Base-by-base conservation (phyloP, 148 eudicot genomes). In the Selenicereus undatus region DNA sequence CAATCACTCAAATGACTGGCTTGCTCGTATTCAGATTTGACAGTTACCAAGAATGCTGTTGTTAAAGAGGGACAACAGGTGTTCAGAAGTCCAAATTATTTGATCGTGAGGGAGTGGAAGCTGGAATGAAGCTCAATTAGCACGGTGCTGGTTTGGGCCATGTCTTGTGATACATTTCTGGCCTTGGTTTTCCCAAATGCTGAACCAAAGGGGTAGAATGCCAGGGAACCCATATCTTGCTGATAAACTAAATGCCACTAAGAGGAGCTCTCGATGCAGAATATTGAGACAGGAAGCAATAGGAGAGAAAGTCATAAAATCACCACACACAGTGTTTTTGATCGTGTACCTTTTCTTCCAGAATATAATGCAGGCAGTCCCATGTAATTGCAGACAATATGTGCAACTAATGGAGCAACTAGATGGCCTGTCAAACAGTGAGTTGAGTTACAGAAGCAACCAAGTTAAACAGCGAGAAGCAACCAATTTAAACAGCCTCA, bases 311-410 rank as follows among this genome's bases (percentile, higher is more conserved):
- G 62, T 24, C 22, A 52, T n/a, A 48, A 48, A 48, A 73, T 71
- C 20, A 56, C 50, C 56, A 21, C 10, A 17, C 11, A 72, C 26
- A 4, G 13, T 39, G 1, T 51, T 78, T 78, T 36, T 17, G 30
- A 13, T 79, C 24, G 79, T 82, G 54, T 88, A 93, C 98, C 93
- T 87, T 87, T 87, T 73, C 87, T 85, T 26, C 79, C 83, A 42
- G 93, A 91, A 87, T 86, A 91, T 35, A 93, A 52, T 20, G 81
- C 89, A 65, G 99, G 99, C 84, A 95, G 80, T 76, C 97, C 98
- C 97, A 91, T 90, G 78, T 87, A 86, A 83, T 95, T 95, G 91
- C 99, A 95, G 81, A 92, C 91, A 5, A 89, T 81, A 86, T 92
- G 99, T 79, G 95, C 92, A 71, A 90, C 82, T n/a, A 95, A 86